phyloP scores from a whole-genome alignment of 2,329 filamentous ascomycete species.

The Trichoderma hamatum region DNA sequence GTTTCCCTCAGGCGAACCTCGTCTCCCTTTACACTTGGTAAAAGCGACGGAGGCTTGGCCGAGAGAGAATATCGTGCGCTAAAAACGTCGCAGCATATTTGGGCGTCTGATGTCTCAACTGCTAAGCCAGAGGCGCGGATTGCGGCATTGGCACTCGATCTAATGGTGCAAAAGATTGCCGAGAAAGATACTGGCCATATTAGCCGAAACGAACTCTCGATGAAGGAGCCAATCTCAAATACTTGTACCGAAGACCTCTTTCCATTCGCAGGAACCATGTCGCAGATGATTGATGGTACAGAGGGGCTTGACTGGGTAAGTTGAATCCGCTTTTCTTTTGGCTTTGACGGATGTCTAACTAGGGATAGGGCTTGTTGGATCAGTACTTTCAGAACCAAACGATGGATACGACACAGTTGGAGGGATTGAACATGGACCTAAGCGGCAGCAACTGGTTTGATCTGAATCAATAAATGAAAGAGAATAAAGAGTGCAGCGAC shows the following conservation, averaged over 20 bases:
- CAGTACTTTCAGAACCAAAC: conserved; percentile 11
- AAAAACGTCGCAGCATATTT: background rate
- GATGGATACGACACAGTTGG: background rate
- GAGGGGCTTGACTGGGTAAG: conserved; percentile 9
- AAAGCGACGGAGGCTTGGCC: background rate
- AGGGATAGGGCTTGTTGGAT: background rate
- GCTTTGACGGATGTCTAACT: background rate
- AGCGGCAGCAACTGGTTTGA: background rate
- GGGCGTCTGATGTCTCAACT: background rate
- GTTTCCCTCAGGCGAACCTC: background rate
- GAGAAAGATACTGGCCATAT: background rate
- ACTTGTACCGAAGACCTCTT: background rate
- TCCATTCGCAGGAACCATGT: conserved; percentile 7
- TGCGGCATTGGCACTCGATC: background rate
- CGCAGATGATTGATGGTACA: conserved; percentile 18
- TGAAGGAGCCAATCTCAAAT: background rate
- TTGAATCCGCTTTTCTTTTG: background rate
- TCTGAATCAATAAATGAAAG: background rate
- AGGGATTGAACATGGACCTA: background rate
- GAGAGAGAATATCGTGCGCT: background rate
- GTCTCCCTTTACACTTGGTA: background rate
- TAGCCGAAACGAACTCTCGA: background rate
- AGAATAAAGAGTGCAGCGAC: no score
- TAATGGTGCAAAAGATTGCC: conserved; percentile 12
- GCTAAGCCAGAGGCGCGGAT: background rate